Conservation (phyloP, 108 stramenopile species). For the Cyclotella sp. region DNA sequence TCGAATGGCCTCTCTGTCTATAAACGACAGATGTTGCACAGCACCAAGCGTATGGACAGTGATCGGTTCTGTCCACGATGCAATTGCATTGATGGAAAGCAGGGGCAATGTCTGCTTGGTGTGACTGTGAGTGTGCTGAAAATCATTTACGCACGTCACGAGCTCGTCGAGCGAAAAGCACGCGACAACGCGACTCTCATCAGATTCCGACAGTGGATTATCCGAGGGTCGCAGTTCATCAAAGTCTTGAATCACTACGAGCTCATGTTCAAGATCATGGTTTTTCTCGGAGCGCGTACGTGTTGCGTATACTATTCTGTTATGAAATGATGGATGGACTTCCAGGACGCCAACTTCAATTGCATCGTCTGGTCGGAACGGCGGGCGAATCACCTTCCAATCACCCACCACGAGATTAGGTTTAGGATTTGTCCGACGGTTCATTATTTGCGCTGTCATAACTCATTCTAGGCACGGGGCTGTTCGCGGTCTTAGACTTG, state of each 20-base stretch:
- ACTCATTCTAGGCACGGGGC: too few species aligned
- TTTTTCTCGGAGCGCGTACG: conserved; percentile 18
- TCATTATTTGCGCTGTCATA: conserved; percentile 6
- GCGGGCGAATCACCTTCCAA: conserved; percentile 1
- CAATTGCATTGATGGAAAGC: conserved; percentile 4
- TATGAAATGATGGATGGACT: conserved; percentile 32
- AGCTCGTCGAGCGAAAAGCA: conserved; percentile 36
- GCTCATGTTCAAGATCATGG: conserved; percentile 26
- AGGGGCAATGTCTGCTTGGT: conserved; percentile 4
- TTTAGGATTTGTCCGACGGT: background rate
- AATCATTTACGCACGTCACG: conserved; percentile 6
- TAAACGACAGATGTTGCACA: conserved; percentile 40
- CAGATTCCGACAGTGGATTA: background rate
- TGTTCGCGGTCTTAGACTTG: too few species aligned
- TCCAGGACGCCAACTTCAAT: conserved; percentile 38
- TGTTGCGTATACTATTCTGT: conserved; percentile 42
- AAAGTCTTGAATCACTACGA: conserved; percentile 43
- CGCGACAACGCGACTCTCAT: conserved; percentile 1
- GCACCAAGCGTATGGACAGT: conserved; percentile 28
- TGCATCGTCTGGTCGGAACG: conserved; percentile 3
- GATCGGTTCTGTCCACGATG: conserved; percentile 5
- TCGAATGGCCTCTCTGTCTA: conserved; percentile 38
- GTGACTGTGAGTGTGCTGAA: conserved; percentile 9
- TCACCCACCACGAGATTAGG: background rate
- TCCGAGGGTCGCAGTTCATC: conserved; percentile 2